Evolutionary conservation across 2,329 filamentous ascomycete species (phyloP).

Genomic region (Colletotrichum zoysiae): DNA sequence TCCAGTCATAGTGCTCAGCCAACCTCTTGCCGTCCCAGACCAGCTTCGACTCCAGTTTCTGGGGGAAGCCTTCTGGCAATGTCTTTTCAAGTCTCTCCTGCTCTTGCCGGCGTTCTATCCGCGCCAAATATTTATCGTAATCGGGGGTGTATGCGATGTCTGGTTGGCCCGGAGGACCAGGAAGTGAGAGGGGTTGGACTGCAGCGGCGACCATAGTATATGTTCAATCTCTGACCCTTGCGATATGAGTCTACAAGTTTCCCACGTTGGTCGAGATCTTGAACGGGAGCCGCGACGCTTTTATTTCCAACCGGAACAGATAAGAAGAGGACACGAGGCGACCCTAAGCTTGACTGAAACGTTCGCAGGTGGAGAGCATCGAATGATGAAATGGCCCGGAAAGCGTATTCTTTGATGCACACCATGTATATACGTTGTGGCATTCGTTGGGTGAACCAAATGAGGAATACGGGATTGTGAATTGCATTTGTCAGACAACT

Average conservation of each 20-base stretch:
- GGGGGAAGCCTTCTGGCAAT: slow-evolving; percentile 65
- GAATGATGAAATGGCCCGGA: background rate
- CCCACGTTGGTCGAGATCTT: background rate
- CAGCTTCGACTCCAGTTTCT: slow-evolving; percentile 60
- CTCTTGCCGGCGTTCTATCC: slow-evolving; percentile 59
- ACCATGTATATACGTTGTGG: background rate
- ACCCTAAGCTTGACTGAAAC: background rate
- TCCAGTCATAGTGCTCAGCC: slow-evolving; percentile 64
- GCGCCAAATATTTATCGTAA: slow-evolving; percentile 64
- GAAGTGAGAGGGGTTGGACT: slow-evolving; percentile 28
- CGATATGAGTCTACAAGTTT: too few relatives aligned
- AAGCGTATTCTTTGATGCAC: background rate
- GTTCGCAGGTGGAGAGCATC: background rate
- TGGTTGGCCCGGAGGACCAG: slow-evolving; percentile 60
- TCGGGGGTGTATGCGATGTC: slow-evolving; percentile 71
- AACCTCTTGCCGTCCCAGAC: slow-evolving; percentile 69
- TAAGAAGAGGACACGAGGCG: background rate
- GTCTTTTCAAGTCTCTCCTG: slow-evolving; percentile 54
- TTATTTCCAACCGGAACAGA: background rate
- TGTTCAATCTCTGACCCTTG: background rate
- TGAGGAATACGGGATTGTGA: background rate
- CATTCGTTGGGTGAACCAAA: background rate
- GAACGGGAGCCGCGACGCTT: background rate
- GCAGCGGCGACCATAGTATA: slow-evolving; percentile 45
- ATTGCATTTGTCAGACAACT: slow-evolving; percentile 28